These are phyloP conservation scores for Penicillium sp. DNA, from an alignment of 2,329 filamentous ascomycete genomes.

Conservation along the genomic window DNA sequence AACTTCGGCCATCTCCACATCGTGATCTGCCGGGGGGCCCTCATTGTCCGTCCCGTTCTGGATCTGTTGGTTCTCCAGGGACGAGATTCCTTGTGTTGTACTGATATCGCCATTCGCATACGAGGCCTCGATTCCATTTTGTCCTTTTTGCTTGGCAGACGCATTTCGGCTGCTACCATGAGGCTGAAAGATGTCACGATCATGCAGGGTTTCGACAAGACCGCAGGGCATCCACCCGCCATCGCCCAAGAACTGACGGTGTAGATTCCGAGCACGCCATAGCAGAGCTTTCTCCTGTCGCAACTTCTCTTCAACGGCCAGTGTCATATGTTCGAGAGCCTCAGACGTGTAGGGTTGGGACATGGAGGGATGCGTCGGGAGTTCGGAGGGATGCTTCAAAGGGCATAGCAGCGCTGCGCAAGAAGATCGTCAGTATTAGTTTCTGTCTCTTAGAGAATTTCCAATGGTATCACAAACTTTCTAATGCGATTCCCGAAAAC, in stretches of 20 bases:
- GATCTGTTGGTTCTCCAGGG: conserved; percentile 11
- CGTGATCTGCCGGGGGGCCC: conserved; percentile 20
- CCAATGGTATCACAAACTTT: conserved; percentile 50
- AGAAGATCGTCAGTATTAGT: conserved; percentile 15
- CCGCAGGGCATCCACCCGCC: conserved; percentile 63
- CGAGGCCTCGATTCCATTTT: conserved; percentile 19
- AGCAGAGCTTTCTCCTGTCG: conserved; percentile 61
- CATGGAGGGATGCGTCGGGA: conserved; percentile 63
- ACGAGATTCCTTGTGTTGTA: conserved; percentile 13
- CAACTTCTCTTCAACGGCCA: conserved; percentile 60
- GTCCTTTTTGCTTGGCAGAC: conserved; percentile 19
- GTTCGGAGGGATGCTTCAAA: conserved; percentile 64
- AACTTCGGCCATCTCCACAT: conserved; percentile 41
- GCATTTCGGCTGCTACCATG: conserved; percentile 23
- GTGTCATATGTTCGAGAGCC: conserved; percentile 62
- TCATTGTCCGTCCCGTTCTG: conserved; percentile 14
- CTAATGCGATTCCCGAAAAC: conserved; percentile 61
- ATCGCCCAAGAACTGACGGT: conserved; percentile 64
- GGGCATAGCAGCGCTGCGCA: conserved; percentile 60
- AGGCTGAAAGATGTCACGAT: conserved; percentile 53
- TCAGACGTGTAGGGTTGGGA: conserved; percentile 63
- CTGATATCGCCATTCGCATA: conserved; percentile 16
- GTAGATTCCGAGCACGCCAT: conserved; percentile 61
- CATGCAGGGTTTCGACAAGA: conserved; percentile 55
- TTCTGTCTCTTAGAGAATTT: background rate